phyloP scores from a whole-genome alignment of 345 rosid species.

The Eucalyptus camaldulensis region DNA sequence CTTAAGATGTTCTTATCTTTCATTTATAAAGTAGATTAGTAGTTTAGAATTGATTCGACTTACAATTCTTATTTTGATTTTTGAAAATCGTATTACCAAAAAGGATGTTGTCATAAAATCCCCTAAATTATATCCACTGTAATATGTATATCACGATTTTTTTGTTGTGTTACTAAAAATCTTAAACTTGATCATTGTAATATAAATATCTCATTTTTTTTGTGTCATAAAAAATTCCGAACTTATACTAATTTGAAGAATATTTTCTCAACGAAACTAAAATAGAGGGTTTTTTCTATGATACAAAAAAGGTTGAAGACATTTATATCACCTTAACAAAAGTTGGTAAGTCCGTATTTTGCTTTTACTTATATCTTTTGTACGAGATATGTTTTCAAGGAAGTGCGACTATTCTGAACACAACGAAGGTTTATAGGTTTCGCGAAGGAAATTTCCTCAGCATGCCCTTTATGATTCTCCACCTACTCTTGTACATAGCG shows the following conservation, averaged over 20 bases:
- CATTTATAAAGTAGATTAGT: not conserved
- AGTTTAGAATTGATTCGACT: not conserved
- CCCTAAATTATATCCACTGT: too few relatives aligned
- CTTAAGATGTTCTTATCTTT: fast-evolving
- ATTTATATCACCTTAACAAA: too few relatives aligned
- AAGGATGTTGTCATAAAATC: too few relatives aligned
- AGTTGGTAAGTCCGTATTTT: not conserved
- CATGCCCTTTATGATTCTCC: not conserved
- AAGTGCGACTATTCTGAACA: not conserved
- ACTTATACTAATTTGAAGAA: too few relatives aligned
- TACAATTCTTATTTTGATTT: not conserved
- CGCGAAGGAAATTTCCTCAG: not conserved
- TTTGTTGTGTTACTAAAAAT: too few relatives aligned
- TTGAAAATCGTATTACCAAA: not conserved
- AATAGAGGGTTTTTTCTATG: too few relatives aligned
- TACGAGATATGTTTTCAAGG: not conserved
- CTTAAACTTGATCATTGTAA: too few relatives aligned
- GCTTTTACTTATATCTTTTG: not conserved
- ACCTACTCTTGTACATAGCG: not conserved
- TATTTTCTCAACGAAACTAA: too few relatives aligned
- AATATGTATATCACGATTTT: fast-evolving
- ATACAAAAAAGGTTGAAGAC: not conserved
- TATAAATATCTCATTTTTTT: too few relatives aligned
- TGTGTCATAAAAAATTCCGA: fast-evolving
- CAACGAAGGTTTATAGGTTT: not conserved